These are phyloP conservation scores for Debaryomyces nepalensis DNA, from an alignment of 1,139 yeast species.

Conservation along the genomic window DNA sequence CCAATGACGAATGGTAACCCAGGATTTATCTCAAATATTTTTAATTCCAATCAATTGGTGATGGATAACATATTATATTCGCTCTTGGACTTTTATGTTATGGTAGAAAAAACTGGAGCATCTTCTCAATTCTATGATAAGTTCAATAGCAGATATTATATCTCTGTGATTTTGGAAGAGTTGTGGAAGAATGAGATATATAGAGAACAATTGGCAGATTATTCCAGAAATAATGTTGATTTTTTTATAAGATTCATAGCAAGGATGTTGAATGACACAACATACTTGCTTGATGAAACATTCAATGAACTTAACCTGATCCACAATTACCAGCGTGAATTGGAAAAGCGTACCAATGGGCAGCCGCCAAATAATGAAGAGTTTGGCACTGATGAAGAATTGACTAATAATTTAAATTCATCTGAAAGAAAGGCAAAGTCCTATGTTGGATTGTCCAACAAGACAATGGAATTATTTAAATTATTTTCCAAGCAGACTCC, in stretches of 20 bases:
- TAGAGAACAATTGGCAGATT: constrained; percentile 67
- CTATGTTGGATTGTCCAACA: constrained; percentile 81
- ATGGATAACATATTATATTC: constrained; percentile 75
- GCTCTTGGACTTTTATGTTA: constrained; percentile 85
- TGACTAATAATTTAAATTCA: constrained; percentile 55
- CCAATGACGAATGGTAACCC: constrained; percentile 60
- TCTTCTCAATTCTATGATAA: constrained; percentile 95
- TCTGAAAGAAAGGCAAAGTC: constrained; percentile 83
- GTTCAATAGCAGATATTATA: constrained; percentile 86
- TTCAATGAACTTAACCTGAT: constrained; percentile 77
- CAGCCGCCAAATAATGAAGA: constrained; percentile 40
- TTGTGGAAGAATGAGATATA: constrained; percentile 79
- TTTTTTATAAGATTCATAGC: constrained; percentile 93
- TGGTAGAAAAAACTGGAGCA: constrained; percentile 95
- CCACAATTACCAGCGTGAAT: constrained; percentile 72
- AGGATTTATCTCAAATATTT: constrained; percentile 74
- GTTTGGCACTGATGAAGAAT: constrained; percentile 65
- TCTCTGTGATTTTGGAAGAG: constrained; percentile 79
- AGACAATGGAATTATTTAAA: constrained; percentile 78
- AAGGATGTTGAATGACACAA: constrained; percentile 90
- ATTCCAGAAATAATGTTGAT: constrained; percentile 68
- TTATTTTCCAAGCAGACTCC: constrained; percentile 89
- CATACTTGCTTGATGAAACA: constrained; percentile 90
- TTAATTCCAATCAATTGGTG: constrained; percentile 67
- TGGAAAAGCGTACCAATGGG: constrained; percentile 45